Percentiles rank a stretch among this genome's conserved stretches.
phyloP scores from a whole-genome alignment of 768 basidiomycete species.

The Suillus spraguei region DNA sequence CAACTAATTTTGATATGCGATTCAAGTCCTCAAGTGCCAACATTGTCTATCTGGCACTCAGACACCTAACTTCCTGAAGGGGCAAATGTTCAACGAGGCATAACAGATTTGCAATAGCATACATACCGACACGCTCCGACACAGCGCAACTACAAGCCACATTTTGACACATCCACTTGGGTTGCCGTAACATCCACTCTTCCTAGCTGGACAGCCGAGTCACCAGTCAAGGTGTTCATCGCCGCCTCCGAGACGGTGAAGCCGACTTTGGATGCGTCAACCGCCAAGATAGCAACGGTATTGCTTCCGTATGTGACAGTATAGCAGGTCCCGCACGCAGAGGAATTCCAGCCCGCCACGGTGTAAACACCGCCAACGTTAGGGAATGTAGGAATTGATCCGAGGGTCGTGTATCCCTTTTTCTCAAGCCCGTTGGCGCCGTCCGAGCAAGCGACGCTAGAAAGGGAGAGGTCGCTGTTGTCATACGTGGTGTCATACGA shows the following conservation, averaged over 20 bases:
- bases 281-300: constrained; percentile 53
- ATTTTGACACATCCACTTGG: constrained; percentile 6
- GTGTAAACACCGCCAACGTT: constrained; percentile 35
- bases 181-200: constrained; percentile 22
- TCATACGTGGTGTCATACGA: constrained; percentile 43
- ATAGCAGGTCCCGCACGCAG: constrained; percentile 35
- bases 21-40: not conserved
- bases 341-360: constrained; percentile 24
- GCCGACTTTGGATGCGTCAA: constrained; percentile 49
- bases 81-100: not conserved
- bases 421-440: constrained; percentile 39
- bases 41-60: not conserved
- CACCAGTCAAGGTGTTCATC: constrained; percentile 28
- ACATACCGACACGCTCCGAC: not conserved
- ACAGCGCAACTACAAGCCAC: constrained; percentile 7
- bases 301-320: constrained; percentile 28
- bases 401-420: constrained; percentile 38
- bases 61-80: not conserved
- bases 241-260: constrained; percentile 38
- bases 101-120: not conserved
- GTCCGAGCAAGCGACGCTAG: constrained; percentile 39
- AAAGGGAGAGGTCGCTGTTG: constrained; percentile 27
- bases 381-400: constrained; percentile 40
- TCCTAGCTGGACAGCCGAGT: constrained; percentile 17
- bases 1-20: not conserved